Evolutionary conservation across 2,329 filamentous ascomycete species (phyloP).

Genomic region (Thelonectria rubi): DNA sequence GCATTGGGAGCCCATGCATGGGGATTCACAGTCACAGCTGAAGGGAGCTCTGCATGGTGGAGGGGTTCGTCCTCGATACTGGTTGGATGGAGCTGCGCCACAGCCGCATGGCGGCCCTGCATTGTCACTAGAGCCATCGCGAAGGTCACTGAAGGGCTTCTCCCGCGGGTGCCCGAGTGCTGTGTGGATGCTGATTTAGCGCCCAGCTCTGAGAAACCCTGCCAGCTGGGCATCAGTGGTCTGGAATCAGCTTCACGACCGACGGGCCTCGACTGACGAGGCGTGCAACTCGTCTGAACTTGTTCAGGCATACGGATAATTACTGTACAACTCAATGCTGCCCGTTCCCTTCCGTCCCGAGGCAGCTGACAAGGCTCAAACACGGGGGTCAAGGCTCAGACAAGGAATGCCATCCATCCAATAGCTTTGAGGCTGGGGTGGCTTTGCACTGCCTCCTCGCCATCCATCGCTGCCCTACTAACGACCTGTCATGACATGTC

Average conservation of each 20-base stretch:
- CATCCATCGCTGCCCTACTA: not conserved
- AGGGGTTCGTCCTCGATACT: slow-evolving; percentile 13
- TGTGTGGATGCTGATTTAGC: slow-evolving; percentile 1
- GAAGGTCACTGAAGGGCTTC: slow-evolving; percentile 6
- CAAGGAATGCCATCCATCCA: slow-evolving; percentile 1
- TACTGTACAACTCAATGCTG: too few species aligned
- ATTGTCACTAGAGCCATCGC: slow-evolving; percentile 26
- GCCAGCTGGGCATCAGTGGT: not conserved
- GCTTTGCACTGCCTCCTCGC: slow-evolving; percentile 12
- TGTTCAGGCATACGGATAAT: too few species aligned
- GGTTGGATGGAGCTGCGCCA: slow-evolving; percentile 36
- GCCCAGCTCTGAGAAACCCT: not conserved
- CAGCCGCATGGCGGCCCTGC: slow-evolving; percentile 34
- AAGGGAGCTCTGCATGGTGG: slow-evolving; percentile 6
- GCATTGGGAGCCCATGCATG: not conserved
- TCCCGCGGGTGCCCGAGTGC: slow-evolving; percentile 4
- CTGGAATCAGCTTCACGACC: too few species aligned
- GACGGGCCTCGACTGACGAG: too few species aligned
- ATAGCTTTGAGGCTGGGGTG: slow-evolving; percentile 7
- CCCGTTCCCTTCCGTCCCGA: not conserved
- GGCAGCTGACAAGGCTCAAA: not conserved
- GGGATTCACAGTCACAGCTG: slow-evolving; percentile 7
- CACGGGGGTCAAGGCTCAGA: not conserved
- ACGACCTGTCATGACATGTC: slow-evolving; percentile 5
- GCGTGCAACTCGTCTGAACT: not conserved